Percentiles rank a stretch among this genome's conserved stretches.
These are phyloP conservation scores for Solanum neorickii DNA, from an alignment of 257 asterid species.

Conservation along the genomic window DNA sequence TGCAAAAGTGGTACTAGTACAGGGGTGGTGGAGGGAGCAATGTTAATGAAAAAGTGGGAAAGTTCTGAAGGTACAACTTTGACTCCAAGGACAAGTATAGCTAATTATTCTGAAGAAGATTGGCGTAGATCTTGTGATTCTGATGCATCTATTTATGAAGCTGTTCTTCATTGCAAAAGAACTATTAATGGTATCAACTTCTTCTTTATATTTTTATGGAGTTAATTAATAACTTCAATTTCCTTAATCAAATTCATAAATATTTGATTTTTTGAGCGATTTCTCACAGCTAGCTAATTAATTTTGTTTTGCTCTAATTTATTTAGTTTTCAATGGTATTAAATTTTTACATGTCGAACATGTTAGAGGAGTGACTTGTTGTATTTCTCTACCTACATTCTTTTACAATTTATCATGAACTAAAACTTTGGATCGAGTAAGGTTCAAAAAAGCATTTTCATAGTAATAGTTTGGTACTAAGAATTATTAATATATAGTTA, in stretches of 20 bases:
- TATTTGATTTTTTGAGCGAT: not conserved
- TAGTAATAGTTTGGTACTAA: not conserved
- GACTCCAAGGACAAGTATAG: constrained; percentile 54
- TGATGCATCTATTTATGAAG: constrained; percentile 78
- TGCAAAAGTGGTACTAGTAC: constrained; percentile 14
- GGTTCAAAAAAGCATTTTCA: not conserved
- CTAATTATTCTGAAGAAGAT: constrained; percentile 36
- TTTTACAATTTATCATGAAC: not conserved
- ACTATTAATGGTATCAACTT: constrained; percentile 22
- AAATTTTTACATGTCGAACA: not conserved
- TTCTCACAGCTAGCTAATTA: not conserved
- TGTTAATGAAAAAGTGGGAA: constrained; percentile 4
- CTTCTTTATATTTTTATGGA: not conserved
- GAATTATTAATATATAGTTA: not conserved
- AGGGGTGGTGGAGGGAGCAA: not conserved
- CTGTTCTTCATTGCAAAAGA: constrained; percentile 86
- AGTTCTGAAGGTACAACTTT: constrained; percentile 38
- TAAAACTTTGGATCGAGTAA: not conserved
- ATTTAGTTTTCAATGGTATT: not conserved
- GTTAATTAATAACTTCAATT: too few species aligned
- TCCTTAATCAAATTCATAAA: not conserved
- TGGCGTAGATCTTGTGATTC: constrained; percentile 85
- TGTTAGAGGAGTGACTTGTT: not conserved
- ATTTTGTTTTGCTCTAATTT: not conserved
- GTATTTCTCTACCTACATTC: not conserved